Conservation (phyloP, 2,329 filamentous ascomycete species). For the Colletotrichum tropicicola region DNA sequence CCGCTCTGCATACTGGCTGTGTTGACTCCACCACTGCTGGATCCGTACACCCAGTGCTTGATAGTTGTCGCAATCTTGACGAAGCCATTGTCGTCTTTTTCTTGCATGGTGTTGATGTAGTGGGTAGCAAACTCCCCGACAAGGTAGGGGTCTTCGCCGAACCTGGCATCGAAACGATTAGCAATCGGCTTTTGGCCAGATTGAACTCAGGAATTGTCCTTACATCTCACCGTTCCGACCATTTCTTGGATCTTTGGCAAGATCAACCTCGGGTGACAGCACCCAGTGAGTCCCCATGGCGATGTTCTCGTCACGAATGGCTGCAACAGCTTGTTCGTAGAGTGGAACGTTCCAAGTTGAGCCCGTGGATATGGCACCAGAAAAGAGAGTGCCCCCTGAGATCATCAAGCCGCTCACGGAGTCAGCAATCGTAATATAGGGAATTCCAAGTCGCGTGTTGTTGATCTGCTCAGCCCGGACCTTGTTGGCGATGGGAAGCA, state of each 20-base stretch:
- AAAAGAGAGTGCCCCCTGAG: slow-evolving; percentile 41
- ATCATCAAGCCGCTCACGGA: slow-evolving; percentile 41
- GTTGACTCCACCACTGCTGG: slow-evolving; percentile 43
- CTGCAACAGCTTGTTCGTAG: slow-evolving; percentile 36
- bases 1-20: slow-evolving; percentile 41
- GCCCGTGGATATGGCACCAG: slow-evolving; percentile 39
- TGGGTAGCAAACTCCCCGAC: slow-evolving; percentile 40
- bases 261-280: slow-evolving; percentile 42
- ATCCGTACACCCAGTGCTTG: slow-evolving; percentile 47
- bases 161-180: slow-evolving; percentile 30
- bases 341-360: slow-evolving; percentile 41
- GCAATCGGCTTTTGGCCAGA: neutral
- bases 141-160: slow-evolving; percentile 42
- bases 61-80: slow-evolving; percentile 45
- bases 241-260: slow-evolving; percentile 42
- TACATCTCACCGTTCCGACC: slow-evolving; percentile 34
- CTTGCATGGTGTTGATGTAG: slow-evolving; percentile 46
- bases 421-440: slow-evolving; percentile 37
- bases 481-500: slow-evolving; percentile 37
- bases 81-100: slow-evolving; percentile 40
- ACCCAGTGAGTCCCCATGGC: slow-evolving; percentile 43
- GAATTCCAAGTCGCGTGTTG: slow-evolving; percentile 33
- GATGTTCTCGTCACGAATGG: slow-evolving; percentile 41
- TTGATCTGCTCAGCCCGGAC: slow-evolving; percentile 34
- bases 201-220: neutral